Percentiles rank a stretch among this genome's conserved stretches.
Evolutionary conservation across 225 moss, liverwort and hornwort species (phyloP).

Genomic region (Ulota crispa): DNA sequence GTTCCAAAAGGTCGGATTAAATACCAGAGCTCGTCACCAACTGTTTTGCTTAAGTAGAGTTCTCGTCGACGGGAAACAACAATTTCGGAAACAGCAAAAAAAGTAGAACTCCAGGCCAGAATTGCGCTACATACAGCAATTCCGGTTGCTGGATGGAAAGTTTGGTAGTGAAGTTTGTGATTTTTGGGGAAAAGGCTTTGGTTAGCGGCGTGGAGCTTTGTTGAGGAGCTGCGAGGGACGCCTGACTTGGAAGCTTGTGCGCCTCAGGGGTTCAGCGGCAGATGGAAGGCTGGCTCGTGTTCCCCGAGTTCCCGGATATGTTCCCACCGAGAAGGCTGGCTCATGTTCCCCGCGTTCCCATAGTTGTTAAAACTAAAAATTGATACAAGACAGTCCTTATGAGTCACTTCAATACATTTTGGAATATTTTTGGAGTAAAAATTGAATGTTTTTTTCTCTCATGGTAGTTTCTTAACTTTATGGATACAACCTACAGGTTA

Average conservation of each 20-base stretch:
- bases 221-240: background rate
- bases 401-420: no score
- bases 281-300: background rate
- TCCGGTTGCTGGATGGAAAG: background rate
- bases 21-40: background rate
- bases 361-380: no score
- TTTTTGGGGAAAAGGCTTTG: no score
- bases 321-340: background rate
- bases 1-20: background rate
- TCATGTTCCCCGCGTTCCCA: background rate
- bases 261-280: constrained; percentile 11
- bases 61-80: background rate
- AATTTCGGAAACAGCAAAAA: background rate
- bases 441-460: no score
- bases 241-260: constrained; percentile 41
- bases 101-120: background rate
- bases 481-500: no score
- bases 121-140: background rate
- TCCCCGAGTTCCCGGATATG: background rate
- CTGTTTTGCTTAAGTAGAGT: background rate
- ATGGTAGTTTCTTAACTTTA: no score
- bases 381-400: no score
- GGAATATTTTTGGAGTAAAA: no score
- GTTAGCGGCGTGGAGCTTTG: background rate
- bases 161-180: background rate